Percentiles rank a stretch among this genome's conserved stretches.
phyloP scores from a whole-genome alignment of 1,139 yeast species.

The Kluyveromyces sp. region DNA sequence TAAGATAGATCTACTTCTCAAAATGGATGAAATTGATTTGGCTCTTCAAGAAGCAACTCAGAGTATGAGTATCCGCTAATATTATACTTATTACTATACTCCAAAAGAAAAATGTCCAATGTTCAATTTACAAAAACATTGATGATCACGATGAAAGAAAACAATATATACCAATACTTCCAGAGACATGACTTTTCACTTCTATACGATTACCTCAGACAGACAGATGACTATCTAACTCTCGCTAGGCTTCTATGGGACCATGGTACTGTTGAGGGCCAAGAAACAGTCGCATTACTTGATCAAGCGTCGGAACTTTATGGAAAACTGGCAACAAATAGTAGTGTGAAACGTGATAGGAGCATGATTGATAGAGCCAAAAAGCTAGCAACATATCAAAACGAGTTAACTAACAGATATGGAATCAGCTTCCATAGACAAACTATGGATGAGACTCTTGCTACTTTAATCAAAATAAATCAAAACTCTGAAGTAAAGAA shows the following conservation, averaged over 20 bases:
- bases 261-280: slow-evolving; percentile 15
- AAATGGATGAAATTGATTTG: slow-evolving; percentile 63
- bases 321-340: slow-evolving; percentile 19
- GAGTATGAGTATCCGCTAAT: slow-evolving; percentile 57
- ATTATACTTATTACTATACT: slow-evolving; percentile 47
- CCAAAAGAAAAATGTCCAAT: slow-evolving; percentile 41
- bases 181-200: slow-evolving; percentile 32
- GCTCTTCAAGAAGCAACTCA: slow-evolving; percentile 67
- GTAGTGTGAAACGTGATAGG: slow-evolving; percentile 23
- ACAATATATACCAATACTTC: slow-evolving; percentile 39
- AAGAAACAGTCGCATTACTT: slow-evolving; percentile 14
- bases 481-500: slow-evolving; percentile 54
- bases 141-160: slow-evolving; percentile 35
- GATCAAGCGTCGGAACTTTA: slow-evolving; percentile 27
- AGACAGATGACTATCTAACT: slow-evolving; percentile 47
- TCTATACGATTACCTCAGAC: slow-evolving; percentile 48
- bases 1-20: slow-evolving; percentile 57
- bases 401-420: slow-evolving; percentile 46
- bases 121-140: slow-evolving; percentile 51
- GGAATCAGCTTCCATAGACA: slow-evolving; percentile 45
- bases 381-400: slow-evolving; percentile 45
- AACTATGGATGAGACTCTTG: slow-evolving; percentile 51
- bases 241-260: slow-evolving; percentile 36
- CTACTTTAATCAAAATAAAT: slow-evolving; percentile 44
- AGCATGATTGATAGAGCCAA: slow-evolving; percentile 42